Conservation (phyloP, 495 filamentous ascomycete species). For the Chaetomium cochliodes region DNA sequence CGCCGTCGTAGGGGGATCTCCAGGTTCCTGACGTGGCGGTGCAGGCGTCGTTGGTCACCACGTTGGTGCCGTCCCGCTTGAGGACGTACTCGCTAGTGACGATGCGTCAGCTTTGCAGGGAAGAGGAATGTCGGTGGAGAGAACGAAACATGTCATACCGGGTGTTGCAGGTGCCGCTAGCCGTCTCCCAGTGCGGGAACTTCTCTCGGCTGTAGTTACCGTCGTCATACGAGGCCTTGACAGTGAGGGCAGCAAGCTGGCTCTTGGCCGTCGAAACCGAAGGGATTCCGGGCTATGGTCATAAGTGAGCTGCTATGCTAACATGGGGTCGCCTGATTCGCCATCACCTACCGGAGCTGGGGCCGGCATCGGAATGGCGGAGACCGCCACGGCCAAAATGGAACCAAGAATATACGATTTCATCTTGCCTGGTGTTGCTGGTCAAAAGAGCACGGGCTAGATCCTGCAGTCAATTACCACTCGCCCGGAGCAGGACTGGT, state of each 20-base stretch:
- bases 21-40: constrained; percentile 59
- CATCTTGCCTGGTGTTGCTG: constrained; percentile 23
- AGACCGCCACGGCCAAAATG: constrained; percentile 28
- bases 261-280: constrained; percentile 51
- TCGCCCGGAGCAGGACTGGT: background rate
- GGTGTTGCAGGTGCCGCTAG: constrained; percentile 60
- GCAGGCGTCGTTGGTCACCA: constrained; percentile 53
- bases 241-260: constrained; percentile 55
- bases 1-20: constrained; percentile 67
- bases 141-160: constrained; percentile 21
- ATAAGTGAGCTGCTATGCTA: background rate
- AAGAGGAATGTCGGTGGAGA: background rate
- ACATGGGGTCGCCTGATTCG: background rate
- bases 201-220: constrained; percentile 58
- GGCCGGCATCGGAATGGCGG: constrained; percentile 35
- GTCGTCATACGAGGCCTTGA: constrained; percentile 52
- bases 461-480: background rate
- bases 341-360: constrained; percentile 35
- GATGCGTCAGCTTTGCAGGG: background rate
- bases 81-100: constrained; percentile 60
- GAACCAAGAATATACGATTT: constrained; percentile 27
- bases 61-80: constrained; percentile 62
- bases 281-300: constrained; percentile 57
- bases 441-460: background rate
- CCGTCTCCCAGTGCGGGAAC: constrained; percentile 68